Evolutionary conservation across 768 basidiomycete genomes (phyloP).

Genomic region (Pilatotrama ljubarskyi): DNA sequence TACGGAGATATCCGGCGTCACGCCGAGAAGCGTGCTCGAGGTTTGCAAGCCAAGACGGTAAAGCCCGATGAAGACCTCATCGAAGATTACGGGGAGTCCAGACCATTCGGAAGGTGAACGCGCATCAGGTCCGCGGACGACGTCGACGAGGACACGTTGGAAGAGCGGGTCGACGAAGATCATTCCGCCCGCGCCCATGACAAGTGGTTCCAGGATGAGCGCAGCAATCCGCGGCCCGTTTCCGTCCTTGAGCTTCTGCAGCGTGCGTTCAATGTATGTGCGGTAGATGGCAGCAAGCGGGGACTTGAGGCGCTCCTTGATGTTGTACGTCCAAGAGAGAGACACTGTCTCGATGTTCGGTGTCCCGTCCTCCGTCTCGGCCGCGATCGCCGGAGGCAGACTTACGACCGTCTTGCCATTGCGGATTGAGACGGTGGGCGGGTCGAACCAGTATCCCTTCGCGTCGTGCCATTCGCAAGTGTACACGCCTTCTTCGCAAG

Average conservation of each 20-base stretch:
- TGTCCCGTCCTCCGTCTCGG: slow-evolving; percentile 25
- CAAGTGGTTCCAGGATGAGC: slow-evolving; percentile 85
- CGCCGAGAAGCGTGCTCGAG: slow-evolving; percentile 63
- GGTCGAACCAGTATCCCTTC: slow-evolving; percentile 92
- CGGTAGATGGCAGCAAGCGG: slow-evolving; percentile 67
- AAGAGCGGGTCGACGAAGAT: slow-evolving; percentile 96
- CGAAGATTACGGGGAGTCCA: slow-evolving; percentile 88
- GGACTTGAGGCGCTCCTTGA: slow-evolving; percentile 57
- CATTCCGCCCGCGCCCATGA: slow-evolving; percentile 98
- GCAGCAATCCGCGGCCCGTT: slow-evolving; percentile 58
- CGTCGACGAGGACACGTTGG: slow-evolving; percentile 84
- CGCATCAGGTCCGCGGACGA: slow-evolving; percentile 55
- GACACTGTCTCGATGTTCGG: slow-evolving; percentile 40
- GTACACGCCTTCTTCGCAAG: slow-evolving; percentile 87
- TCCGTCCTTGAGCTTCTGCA: slow-evolving; percentile 46
- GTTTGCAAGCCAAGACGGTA: slow-evolving; percentile 80
- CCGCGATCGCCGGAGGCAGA: slow-evolving; percentile 51
- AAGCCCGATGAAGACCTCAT: slow-evolving; percentile 95
- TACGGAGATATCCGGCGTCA: slow-evolving; percentile 83
- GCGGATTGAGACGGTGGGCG: slow-evolving; percentile 74
- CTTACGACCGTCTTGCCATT: slow-evolving; percentile 56
- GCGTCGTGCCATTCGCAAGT: slow-evolving; percentile 96
- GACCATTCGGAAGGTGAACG: slow-evolving; percentile 44
- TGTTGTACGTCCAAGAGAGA: slow-evolving; percentile 67
- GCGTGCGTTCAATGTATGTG: slow-evolving; percentile 50